Percentiles rank a stretch among this genome's conserved stretches.
phyloP scores from a whole-genome alignment of 768 basidiomycete species.

The Tricholoma saponaceum region DNA sequence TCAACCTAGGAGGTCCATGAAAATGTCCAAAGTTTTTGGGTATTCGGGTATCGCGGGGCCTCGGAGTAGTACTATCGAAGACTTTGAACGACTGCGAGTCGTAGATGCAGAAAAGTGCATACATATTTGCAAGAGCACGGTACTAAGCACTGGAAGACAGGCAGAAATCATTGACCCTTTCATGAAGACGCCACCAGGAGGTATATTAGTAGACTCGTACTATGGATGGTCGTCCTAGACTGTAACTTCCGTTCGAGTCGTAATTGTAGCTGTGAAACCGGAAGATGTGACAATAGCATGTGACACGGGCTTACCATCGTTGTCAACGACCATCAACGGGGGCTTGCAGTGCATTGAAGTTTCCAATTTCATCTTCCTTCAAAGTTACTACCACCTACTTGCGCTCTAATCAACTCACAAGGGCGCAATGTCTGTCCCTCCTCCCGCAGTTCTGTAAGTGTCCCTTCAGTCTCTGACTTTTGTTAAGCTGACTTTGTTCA shows the following conservation, averaged over 20 bases:
- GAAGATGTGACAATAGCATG: not conserved
- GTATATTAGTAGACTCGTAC: not conserved
- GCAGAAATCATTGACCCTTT: constrained; percentile 14
- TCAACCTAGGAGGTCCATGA: not conserved
- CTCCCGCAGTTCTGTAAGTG: constrained; percentile 42
- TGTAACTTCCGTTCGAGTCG: too few relatives aligned
- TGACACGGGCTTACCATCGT: not conserved
- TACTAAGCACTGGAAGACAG: constrained; percentile 3
- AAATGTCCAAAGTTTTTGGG: not conserved
- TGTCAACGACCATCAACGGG: too few relatives aligned
- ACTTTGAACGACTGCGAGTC: constrained; percentile 10
- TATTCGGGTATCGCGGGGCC: not conserved
- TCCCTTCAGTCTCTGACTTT: not conserved
- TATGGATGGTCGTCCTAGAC: too few relatives aligned
- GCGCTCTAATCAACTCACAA: too few relatives aligned
- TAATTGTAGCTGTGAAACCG: too few relatives aligned
- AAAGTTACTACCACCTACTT: too few relatives aligned
- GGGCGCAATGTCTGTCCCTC: constrained; percentile 39
- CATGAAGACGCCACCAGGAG: not conserved
- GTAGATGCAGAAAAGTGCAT: constrained; percentile 9
- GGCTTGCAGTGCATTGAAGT: too few relatives aligned
- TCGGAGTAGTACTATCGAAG: not conserved
- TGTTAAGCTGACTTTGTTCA: not conserved
- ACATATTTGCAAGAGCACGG: constrained; percentile 5
- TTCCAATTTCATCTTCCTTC: too few relatives aligned